phyloP scores from a whole-genome alignment of 129 eudicot species.

The Mikania micrantha region DNA sequence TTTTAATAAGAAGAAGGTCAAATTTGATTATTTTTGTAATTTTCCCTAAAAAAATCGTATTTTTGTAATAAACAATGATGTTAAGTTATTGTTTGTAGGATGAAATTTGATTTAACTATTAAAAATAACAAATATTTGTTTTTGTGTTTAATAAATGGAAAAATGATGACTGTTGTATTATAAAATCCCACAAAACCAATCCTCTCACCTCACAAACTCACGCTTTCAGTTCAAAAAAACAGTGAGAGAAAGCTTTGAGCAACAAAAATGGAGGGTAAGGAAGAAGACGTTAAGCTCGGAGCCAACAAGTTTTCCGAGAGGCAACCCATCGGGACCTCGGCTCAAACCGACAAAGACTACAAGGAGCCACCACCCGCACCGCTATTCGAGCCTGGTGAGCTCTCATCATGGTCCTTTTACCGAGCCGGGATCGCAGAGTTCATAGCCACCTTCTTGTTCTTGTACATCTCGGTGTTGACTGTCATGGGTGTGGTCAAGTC shows the following conservation, averaged over 20 bases:
- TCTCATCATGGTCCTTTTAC: constrained; percentile 79
- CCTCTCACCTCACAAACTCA: constrained; percentile 17
- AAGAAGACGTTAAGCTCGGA: constrained; percentile 79
- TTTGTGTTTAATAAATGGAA: too few species aligned
- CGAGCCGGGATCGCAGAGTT: constrained; percentile 91
- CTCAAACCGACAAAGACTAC: constrained; percentile 77
- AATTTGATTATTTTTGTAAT: too few species aligned
- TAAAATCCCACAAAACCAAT: constrained; percentile 30
- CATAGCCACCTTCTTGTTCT: constrained; percentile 78
- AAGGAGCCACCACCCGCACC: constrained; percentile 84
- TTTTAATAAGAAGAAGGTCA: too few species aligned
- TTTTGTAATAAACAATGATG: too few species aligned
- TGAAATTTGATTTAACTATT: too few species aligned
- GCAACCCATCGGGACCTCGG: constrained; percentile 73
- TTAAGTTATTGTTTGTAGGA: too few species aligned
- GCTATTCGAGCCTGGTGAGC: constrained; percentile 75
- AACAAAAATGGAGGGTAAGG: constrained; percentile 59
- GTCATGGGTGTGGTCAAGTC: constrained; percentile 63
- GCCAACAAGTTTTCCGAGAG: constrained; percentile 75
- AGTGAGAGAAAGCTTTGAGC: constrained; percentile 12
- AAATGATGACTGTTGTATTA: too few species aligned
- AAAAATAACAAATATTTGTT: too few species aligned
- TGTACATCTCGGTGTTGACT: constrained; percentile 65
- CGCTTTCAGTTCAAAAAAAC: background rate
- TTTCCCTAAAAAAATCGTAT: too few species aligned